Base-by-base conservation (phyloP, 2,329 filamentous ascomycete genomes). In the Talaromyces sp. region DNA sequence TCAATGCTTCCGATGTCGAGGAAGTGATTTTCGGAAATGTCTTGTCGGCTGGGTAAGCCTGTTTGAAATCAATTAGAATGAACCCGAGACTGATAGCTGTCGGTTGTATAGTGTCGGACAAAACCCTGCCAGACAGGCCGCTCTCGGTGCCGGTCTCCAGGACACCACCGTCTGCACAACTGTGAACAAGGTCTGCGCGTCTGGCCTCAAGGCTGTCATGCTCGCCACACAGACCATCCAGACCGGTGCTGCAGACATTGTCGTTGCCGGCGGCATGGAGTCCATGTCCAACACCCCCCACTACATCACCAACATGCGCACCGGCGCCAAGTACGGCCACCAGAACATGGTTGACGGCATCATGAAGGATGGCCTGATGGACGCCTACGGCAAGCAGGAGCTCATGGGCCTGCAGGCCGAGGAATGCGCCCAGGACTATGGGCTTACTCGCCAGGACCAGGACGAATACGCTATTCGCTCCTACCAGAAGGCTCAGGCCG, bases 1-100 rank as follows among this genome's bases (percentile, higher is more conserved):
- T 99, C 80, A 92, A 95, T 80, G 84, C 91, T 59, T 86, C 92
- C 70, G 86, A 96, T 74, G 90, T 99, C 61, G 87, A 99, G 74
- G 94, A 99, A 77, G 91, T 99, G 73, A 95, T 94, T 83, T 95
- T 97, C 74, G 94, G 94, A 77, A 99, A 99, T 82, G 94, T 99
- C 67, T 85, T 99, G 70, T 96, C 92, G 62, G 94, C 93, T 75
- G 92, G 93, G 92, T 96, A 84, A 69, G 83, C 72, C 57, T 61
- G 58, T n/a, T n/a, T 6, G 9, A 38, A 38, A 8, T n/a, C 17
- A n/a, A n/a, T 8, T 38, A 38, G 35, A 38, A n/a, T 38, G 3
- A 17, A 3, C 35, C 35, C 12, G 43, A 46, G 41, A 46, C 43
- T 46, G 43, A 46, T 24, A 24, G 43, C 21, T 46, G n/a, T 46